phyloP scores from a whole-genome alignment of 2,329 filamentous ascomycete species.

The Apiospora saccharicola region DNA sequence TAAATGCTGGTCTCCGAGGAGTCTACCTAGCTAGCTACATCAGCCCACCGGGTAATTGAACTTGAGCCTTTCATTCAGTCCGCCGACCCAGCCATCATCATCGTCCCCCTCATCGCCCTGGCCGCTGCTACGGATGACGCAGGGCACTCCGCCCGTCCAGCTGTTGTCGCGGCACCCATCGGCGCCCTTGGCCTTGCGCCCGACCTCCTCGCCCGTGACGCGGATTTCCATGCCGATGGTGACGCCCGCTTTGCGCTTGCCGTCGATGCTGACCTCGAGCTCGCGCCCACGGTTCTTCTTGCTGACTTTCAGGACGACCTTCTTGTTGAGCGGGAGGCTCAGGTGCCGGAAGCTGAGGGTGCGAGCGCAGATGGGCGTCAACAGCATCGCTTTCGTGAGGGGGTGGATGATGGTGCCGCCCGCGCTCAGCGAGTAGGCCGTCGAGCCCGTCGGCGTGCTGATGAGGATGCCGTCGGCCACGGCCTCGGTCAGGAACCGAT shows the following conservation, averaged over 20 bases:
- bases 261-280: constrained; percentile 82
- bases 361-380: constrained; percentile 93
- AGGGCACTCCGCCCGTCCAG: constrained; percentile 77
- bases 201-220: constrained; percentile 86
- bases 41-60: constrained; percentile 95
- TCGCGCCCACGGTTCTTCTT: constrained; percentile 79
- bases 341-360: constrained; percentile 92
- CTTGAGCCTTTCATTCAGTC: constrained; percentile 90
- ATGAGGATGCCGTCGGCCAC: constrained; percentile 96
- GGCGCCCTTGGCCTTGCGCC: constrained; percentile 45
- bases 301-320: constrained; percentile 82
- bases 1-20: not conserved
- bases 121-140: constrained; percentile 74
- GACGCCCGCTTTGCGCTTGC: constrained; percentile 72
- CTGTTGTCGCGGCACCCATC: constrained; percentile 27
- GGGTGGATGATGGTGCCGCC: constrained; percentile 96
- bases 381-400: constrained; percentile 83
- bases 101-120: constrained; percentile 59
- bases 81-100: constrained; percentile 96
- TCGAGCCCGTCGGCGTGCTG: constrained; percentile 92
- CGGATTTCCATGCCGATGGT: constrained; percentile 83
- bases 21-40: not conserved
- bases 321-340: constrained; percentile 85
- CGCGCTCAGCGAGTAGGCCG: constrained; percentile 91
- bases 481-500: constrained; percentile 89